Evolutionary conservation across 257 asterid species (phyloP), one percentile per base, ranked within the genome.

Genomic region (Solanum sitiens): DNA sequence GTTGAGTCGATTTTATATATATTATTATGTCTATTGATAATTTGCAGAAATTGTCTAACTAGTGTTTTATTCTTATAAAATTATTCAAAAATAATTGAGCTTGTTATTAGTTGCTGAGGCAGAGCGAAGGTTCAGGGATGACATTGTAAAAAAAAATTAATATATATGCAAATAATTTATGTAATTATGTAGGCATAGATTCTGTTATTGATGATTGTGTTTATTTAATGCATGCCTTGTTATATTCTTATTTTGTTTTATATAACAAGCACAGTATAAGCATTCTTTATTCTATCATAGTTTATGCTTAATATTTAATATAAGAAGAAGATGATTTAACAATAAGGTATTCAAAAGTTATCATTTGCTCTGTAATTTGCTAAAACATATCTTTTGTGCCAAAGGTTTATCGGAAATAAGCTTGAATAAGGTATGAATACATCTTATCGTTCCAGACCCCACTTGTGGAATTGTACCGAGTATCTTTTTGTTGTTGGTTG

Each of bases 391-490:
- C 21, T 68, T 27, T 68, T 68, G 40, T 7, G 40, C n/a, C 1
- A n/a, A 70, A 5, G 73, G 6, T 32, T 7, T 70, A 4, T 30
- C 6, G 3, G 21, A 68, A 68, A 30, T 9, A 13, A 65, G 16
- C 8, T 65, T 16, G 18, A 5, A 27, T 65, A 30, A 68, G 75
- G 39, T 14, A 6, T 11, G n/a, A 11, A 4, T 0, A 32, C 40
- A 70, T 30, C 11, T 18, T 15, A 70, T 1, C 40, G 16, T 30
- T 6, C 33, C 6, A 30, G 12, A 70, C 10, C 21, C 75, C 23
- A 14, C 1, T 30, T 32, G 4, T 3, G 23, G 23, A 0, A 70
- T 70, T 30, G 0, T 0, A 70, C 2, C 3, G n/a, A 14, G 23
- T 70, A 27, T 30, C 11, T 70, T 30, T 0, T 67, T 67, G 35